A percentile compares a stretch with the other conserved stretches of the same genome.
Evolutionary conservation across 2,329 filamentous ascomycete genomes (phyloP).

Genomic region (Calonectria leucothoes): DNA sequence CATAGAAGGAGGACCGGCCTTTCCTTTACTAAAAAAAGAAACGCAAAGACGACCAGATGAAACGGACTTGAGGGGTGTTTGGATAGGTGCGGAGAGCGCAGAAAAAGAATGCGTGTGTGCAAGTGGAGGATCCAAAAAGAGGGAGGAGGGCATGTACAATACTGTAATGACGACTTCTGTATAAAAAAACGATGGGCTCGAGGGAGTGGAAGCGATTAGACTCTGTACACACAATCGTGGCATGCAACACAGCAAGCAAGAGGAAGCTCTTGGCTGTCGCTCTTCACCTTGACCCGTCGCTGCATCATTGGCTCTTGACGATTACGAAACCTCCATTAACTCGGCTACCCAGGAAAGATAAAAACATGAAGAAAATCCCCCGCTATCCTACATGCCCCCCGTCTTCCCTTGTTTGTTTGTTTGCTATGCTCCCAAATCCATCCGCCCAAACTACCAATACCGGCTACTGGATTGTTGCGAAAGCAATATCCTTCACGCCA

Average conservation of each 20-base stretch:
- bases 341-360: conserved; percentile 18
- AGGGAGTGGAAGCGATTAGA: conserved; percentile 8
- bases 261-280: not conserved
- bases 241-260: conserved; percentile 13
- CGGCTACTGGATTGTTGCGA: not conserved
- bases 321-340: not conserved
- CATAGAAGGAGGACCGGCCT: conserved; percentile 6
- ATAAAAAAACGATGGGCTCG: conserved; percentile 32
- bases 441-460: not conserved
- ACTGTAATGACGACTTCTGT: conserved; percentile 45
- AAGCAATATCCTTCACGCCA: not conserved
- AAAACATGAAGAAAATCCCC: conserved; percentile 22
- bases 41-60: not conserved
- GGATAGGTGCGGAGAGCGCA: not conserved
- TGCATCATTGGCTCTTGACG: not conserved
- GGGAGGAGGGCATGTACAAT: conserved; percentile 42
- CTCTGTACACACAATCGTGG: conserved; percentile 28
- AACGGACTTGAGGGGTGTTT: not conserved
- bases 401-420: conserved; percentile 7
- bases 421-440: not conserved
- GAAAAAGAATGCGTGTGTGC: no score
- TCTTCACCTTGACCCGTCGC: not conserved
- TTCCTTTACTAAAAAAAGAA: not conserved
- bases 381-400: conserved; percentile 37
- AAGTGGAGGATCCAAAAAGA: not conserved